Evolutionary conservation across 306 rosid genomes (phyloP).

Genomic region (Sechiopsis laciniata): DNA sequence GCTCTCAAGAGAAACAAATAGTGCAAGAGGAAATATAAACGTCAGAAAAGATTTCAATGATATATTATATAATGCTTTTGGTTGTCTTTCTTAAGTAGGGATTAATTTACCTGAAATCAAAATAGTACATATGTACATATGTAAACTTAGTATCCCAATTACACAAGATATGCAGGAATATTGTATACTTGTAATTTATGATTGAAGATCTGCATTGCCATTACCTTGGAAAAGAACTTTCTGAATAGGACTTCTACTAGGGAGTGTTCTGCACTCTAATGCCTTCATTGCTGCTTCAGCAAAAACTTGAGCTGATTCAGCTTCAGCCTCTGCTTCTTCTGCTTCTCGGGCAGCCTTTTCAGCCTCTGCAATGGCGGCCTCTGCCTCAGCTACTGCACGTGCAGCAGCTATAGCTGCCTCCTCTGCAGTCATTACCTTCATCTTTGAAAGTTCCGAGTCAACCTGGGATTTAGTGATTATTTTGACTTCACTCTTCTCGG

Average conservation of each 20-base stretch:
- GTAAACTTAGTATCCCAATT: neutral
- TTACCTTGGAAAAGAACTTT: slow-evolving; percentile 20
- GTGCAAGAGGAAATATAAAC: neutral
- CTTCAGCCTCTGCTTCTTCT: slow-evolving; percentile 88
- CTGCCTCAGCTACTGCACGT: slow-evolving; percentile 88
- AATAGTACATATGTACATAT: neutral
- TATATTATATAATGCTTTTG: neutral
- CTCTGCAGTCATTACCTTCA: slow-evolving; percentile 73
- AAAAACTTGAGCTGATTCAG: slow-evolving; percentile 83
- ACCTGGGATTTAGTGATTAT: slow-evolving; percentile 58
- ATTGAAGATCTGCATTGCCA: neutral
- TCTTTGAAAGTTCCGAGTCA: slow-evolving; percentile 62
- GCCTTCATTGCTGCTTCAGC: slow-evolving; percentile 91
- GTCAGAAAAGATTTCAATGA: neutral
- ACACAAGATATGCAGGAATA: neutral
- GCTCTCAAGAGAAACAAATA: neutral
- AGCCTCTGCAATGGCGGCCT: slow-evolving; percentile 83
- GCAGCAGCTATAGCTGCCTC: slow-evolving; percentile 90
- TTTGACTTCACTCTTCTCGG: slow-evolving; percentile 44
- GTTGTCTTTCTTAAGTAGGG: neutral
- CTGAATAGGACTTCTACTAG: slow-evolving; percentile 16
- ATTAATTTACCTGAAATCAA: neutral
- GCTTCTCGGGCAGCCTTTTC: slow-evolving; percentile 92
- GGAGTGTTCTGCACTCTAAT: slow-evolving; percentile 57
- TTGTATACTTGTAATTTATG: neutral